Base-by-base conservation (phyloP, 169 alveolate genomes). In the Cryptosporidium viatorum region DNA sequence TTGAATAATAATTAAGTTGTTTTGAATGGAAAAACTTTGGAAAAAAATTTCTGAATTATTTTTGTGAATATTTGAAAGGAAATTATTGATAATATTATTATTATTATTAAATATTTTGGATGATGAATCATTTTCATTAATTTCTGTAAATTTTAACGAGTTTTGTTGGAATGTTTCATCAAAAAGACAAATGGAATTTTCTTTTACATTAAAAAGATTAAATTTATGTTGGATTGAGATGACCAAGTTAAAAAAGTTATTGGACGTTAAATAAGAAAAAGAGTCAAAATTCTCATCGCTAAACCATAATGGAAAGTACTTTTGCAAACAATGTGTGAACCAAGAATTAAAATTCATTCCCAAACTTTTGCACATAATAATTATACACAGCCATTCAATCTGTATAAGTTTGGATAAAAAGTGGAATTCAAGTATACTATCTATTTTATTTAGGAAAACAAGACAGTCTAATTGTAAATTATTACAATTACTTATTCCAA, bases 161-260 rank as follows among this genome's bases (percentile, higher is more conserved):
- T 48, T 55, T 2, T 55, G 48, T 26, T 35, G 69, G 43, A 68
- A 18, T 9, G 29, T 39, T n/a, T 80, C 89, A 29, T 80, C 48
- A 60, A 62, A 59, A 39, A 80, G 75, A n/a, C 23, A 80, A 48
- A 80, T 31, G 18, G 73, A 37, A 65, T 80, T 80, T 80, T 80
- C 67, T 23, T 62, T 45, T 39, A 80, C 16, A n/a, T 67, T 67
- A 45, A 80, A 80, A 9, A 80, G 67, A 18, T 62, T 21, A 26
- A 80, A 80, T 80, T 80, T 59, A 29, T 51, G 52, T 65, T 62
- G 59, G 41, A 80, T 65, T 26, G 52, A 26, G 50, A 80, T 29
- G 0, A 80, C 75, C 43, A 80, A 21, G n/a, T 80, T 80, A 12
- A 23, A 37, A 43, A 80, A 80, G 29, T 5, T 65, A 21, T 21